These are phyloP conservation scores for Colletotrichum navitas DNA, from an alignment of 2,329 filamentous ascomycete genomes.

Conservation along the genomic window DNA sequence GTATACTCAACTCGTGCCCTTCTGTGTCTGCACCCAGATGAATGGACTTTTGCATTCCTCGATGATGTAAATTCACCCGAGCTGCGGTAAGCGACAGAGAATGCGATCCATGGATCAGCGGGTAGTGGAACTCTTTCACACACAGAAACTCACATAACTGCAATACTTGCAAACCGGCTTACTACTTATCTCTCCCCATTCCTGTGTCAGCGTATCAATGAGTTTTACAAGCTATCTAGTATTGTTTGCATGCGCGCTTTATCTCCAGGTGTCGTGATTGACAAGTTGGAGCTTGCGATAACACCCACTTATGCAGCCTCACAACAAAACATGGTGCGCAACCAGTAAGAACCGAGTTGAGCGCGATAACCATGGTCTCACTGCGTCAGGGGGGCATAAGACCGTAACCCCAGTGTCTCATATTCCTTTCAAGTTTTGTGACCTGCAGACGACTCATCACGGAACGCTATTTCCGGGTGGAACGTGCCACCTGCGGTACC, in stretches of 20 bases:
- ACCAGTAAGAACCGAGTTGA: constrained; percentile 5
- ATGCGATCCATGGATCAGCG: too few species aligned
- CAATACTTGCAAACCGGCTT: not conserved
- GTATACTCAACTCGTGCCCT: rapidly evolving
- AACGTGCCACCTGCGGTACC: constrained; percentile 29
- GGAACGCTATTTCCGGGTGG: constrained; percentile 28
- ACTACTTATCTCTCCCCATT: not conserved
- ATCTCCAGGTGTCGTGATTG: not conserved
- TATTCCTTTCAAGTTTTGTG: not conserved
- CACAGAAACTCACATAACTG: not conserved
- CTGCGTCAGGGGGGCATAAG: constrained; percentile 10
- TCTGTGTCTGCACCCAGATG: not conserved
- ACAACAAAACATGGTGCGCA: not conserved
- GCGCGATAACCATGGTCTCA: constrained; percentile 8
- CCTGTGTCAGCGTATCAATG: not conserved
- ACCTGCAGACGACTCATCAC: constrained; percentile 5
- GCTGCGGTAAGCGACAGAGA: not conserved
- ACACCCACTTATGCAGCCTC: constrained; percentile 6
- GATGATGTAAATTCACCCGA: too few species aligned
- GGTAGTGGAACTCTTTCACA: rapidly evolving
- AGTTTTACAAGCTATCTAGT: not conserved
- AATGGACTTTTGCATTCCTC: too few species aligned
- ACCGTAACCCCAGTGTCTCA: constrained; percentile 8
- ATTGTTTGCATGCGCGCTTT: not conserved
- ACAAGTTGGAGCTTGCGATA: not conserved